Base-by-base conservation (phyloP, 768 basidiomycete genomes). In the Naganishia vaughanmartiniae region DNA sequence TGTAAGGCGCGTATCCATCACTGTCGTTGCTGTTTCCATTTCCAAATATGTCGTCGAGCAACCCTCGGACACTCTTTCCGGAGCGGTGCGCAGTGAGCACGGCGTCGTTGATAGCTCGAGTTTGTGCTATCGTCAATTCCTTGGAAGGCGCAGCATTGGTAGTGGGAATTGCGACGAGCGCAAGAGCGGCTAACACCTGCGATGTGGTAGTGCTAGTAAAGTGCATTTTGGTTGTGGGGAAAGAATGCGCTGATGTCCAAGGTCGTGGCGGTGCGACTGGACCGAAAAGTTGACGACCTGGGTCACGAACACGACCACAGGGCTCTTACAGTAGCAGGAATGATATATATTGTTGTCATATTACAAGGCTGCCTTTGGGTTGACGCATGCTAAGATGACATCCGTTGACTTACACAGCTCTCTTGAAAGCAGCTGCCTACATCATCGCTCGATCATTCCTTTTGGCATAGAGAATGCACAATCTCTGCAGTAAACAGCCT, bases 1-100 rank as follows among this genome's bases (percentile, higher is more conserved):
- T 55, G 53, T 76, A 78, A 28, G 78, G 78, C n/a, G 75, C 75
- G 70, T 77, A 80, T 0, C 63, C 67, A 34, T 55, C 33, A 10
- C 57, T 67, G 39, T 72, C 34, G 48, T 63, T 55, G 26, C 31
- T 53, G 54, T 70, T 53, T 39, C 48, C 68, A 2, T 54, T 24
- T 19, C 69, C 69, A 45, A 70, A 65, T 11, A 70, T 70, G 53
- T 70, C 39, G 33, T 53, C 63, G 42, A 70, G 33, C 34, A 69
- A 31, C 1, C 33, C 17, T 60, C 56, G 56, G 11, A 69, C 51
- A 48, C 45, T 54, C 28, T 42, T 39, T 15, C 69, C 69, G 21
- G 69, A 54, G 1, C 51, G 51, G n/a, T 65, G 60, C 4, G 69
- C 58, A 5, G 58, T 28, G 17, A 42, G 39, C 0, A 70, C 42